Base-by-base conservation (phyloP, 2,329 filamentous ascomycete species). In the Alternaria panax region DNA sequence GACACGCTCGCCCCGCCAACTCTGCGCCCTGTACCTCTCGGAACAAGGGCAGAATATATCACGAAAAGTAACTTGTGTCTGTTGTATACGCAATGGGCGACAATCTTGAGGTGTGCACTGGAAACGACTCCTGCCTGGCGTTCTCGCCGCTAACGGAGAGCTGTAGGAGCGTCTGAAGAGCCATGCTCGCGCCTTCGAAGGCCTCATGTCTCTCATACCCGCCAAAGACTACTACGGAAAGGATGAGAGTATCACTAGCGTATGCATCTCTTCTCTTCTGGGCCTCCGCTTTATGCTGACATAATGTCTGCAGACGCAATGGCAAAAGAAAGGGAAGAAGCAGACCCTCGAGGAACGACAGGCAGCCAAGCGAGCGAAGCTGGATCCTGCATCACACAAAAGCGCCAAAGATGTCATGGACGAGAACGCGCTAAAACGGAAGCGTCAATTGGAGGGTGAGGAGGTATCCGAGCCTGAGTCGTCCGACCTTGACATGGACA, bases 381-480 rank as follows among this genome's bases (percentile, higher is more conserved):
- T 98, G 40, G 92, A 98, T 72, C 93, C 95, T 25, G 92, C 94
- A 67, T 93, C 92, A 73, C 89, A 90, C 66, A 95, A 96, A 83
- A 95, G 88, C 66, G 94, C 93, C 62, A 94, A 96, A 78, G 93
- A 98, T 78, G 88, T 97, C 62, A 90, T 96, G 87, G 92, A 96
- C 68, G 93, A 96, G 67, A 92, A 91, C 55, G 86, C 86, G 53
- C 81, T 81, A 71, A 96, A 96, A 83, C 87, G 92, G 60, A 96
- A 83, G 72, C 78, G 82, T 27, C 81, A 96, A 81, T 83, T 90
- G 27, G 86, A 88, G 54, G 87, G 90, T 64, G 56, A 59, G 18
- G 80, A 88, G 28, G 60, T 65, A n/a, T 72, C 68, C 4, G 68
- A 65, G 51, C 65, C 65, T 25, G 65, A 65, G 41, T 74, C 73